Percentiles rank a stretch among this genome's conserved stretches.
These are phyloP conservation scores for Acanthamoeba quina DNA, from an alignment of 208 protist species.

Conservation along the genomic window DNA sequence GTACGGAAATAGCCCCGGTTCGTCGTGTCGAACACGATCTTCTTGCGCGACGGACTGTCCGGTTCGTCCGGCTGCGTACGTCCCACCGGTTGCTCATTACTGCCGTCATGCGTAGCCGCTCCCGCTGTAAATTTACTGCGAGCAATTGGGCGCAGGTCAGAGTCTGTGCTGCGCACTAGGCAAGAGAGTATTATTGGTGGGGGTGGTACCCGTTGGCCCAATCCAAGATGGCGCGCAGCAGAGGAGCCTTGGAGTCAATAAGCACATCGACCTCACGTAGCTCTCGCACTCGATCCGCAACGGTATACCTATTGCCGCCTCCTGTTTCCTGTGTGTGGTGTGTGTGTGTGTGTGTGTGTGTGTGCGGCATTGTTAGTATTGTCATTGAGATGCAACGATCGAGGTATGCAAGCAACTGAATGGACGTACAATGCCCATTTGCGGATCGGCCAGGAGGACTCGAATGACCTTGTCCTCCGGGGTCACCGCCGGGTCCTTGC, in stretches of 20 bases:
- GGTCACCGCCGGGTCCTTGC: not conserved
- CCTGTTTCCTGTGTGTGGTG: not conserved
- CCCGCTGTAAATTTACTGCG: too few species aligned
- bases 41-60: not conserved
- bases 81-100: too few species aligned
- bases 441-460: slow-evolving; percentile 5
- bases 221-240: slow-evolving; percentile 1
- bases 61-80: not conserved
- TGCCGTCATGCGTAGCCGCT: too few species aligned
- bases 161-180: too few species aligned
- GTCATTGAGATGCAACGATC: not conserved
- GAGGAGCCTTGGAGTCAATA: not conserved
- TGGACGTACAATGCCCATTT: not conserved
- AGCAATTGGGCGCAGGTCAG: too few species aligned
- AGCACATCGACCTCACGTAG: not conserved
- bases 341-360: not conserved
- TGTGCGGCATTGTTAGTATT: too few species aligned
- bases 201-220: not conserved
- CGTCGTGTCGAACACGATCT: slow-evolving; percentile 19
- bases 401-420: not conserved
- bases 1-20: slow-evolving; percentile 3
- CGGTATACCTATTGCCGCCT: not conserved
- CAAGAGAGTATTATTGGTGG: too few species aligned
- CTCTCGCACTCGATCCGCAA: not conserved
- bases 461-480: not conserved